phyloP scores from a whole-genome alignment of 2,329 filamentous ascomycete genomes.

The Epichloe gansuensis region DNA sequence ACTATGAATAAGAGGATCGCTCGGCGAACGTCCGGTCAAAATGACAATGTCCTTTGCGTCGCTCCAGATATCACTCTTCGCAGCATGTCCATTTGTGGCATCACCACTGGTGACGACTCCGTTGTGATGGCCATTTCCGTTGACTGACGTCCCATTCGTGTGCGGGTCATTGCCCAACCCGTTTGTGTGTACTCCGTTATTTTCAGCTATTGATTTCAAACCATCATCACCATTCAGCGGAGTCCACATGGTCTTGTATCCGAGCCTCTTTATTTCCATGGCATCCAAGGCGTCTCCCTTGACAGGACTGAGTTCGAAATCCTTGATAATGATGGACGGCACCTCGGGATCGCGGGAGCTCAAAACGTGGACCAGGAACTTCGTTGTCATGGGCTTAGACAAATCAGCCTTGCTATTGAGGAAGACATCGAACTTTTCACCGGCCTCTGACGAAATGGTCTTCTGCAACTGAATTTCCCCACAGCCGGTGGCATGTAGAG shows the following conservation, averaged over 20 bases:
- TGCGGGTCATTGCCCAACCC: not conserved
- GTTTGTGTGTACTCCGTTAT: not conserved
- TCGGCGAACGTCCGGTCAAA: not conserved
- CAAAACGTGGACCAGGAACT: slow-evolving; percentile 9
- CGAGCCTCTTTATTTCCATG: not conserved
- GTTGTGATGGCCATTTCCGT: not conserved
- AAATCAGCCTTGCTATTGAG: not conserved
- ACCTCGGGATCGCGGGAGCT: slow-evolving; percentile 11
- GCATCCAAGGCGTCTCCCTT: slow-evolving; percentile 16
- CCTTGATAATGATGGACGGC: slow-evolving; percentile 24
- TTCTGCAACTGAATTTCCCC: slow-evolving; percentile 14
- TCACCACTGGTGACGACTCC: not conserved
- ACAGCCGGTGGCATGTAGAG: slow-evolving; percentile 26
- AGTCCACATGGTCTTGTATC: not conserved
- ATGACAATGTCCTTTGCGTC: not conserved
- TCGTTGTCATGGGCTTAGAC: not conserved
- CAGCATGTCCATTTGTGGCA: not conserved
- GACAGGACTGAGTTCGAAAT: slow-evolving; percentile 29
- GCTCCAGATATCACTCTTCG: not conserved
- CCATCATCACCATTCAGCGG: not conserved
- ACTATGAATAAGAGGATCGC: not conserved
- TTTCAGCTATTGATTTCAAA: not conserved
- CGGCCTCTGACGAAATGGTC: not conserved
- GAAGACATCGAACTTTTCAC: not conserved
- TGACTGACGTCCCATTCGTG: not conserved